Percentiles rank a stretch among this genome's conserved stretches.
phyloP scores from a whole-genome alignment of 768 basidiomycete genomes.

The Suillus weaverae region DNA sequence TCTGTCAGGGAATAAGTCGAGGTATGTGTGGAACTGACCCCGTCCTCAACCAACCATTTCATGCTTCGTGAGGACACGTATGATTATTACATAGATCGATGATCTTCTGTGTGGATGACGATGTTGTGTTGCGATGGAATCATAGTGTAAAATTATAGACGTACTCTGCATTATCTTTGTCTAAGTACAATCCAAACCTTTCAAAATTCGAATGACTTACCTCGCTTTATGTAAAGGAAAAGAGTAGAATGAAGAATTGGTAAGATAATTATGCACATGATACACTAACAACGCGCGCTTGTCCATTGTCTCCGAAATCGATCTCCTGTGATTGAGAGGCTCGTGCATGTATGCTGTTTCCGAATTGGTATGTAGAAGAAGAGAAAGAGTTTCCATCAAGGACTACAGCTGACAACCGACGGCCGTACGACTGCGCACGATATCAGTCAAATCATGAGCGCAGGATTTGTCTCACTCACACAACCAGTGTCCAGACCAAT shows the following conservation, averaged over 20 bases:
- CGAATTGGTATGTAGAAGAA: neutral
- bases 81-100: neutral
- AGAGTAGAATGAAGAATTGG: neutral
- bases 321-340: slow-evolving; percentile 31
- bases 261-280: slow-evolving; percentile 35
- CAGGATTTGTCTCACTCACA: slow-evolving; percentile 43
- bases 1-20: too few relatives aligned
- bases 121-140: neutral
- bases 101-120: neutral
- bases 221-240: neutral
- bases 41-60: too few relatives aligned
- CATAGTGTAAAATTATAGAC: neutral
- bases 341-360: slow-evolving; percentile 19
- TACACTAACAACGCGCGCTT: slow-evolving; percentile 53
- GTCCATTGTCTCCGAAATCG: slow-evolving; percentile 56
- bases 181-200: neutral
- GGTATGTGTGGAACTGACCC: too few relatives aligned
- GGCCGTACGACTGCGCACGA: slow-evolving; percentile 51
- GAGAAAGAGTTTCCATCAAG: slow-evolving; percentile 37
- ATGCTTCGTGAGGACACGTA: too few relatives aligned
- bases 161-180: neutral
- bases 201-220: neutral
- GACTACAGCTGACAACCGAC: slow-evolving; percentile 66
- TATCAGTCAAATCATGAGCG: slow-evolving; percentile 9
- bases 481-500: slow-evolving; percentile 89